Evolutionary conservation across 495 filamentous ascomycete species (phyloP).

Genomic region (Diplogelasinospora grovesii): DNA sequence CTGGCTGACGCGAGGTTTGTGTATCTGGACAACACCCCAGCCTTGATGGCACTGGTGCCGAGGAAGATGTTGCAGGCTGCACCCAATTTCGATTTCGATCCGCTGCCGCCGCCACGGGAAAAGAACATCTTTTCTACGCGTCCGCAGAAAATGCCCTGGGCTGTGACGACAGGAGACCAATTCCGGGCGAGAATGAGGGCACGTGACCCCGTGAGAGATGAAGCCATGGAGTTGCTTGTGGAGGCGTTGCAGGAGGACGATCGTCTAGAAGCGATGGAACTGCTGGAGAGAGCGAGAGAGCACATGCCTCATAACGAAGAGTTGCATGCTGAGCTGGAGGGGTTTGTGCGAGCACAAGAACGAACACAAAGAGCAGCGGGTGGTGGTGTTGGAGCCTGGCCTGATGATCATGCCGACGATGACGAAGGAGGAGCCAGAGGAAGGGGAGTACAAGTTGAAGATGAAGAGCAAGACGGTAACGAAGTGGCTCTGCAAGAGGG

Average conservation of each 20-base stretch:
- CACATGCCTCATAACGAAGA: no score
- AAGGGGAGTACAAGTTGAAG: constrained; percentile 13
- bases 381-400: constrained; percentile 1
- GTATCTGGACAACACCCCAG: constrained; percentile 64
- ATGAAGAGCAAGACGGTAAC: constrained; percentile 12
- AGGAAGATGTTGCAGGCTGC: constrained; percentile 39
- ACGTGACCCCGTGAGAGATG: no score
- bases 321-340: no score
- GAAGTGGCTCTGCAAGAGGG: no score
- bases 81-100: constrained; percentile 60
- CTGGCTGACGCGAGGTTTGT: constrained; percentile 70
- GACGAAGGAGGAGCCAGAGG: neutral
- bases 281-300: no score
- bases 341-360: no score
- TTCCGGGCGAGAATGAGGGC: neutral
- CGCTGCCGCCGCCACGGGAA: constrained; percentile 51
- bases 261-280: no score
- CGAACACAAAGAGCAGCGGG: no score
- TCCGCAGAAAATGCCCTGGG: constrained; percentile 30
- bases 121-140: constrained; percentile 41
- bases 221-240: no score
- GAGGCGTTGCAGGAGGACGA: no score
- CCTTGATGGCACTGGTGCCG: constrained; percentile 55
- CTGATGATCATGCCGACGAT: neutral
- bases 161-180: no score